Conservation (phyloP, 2,329 filamentous ascomycete species). For the Colletotrichum viniferum region DNA sequence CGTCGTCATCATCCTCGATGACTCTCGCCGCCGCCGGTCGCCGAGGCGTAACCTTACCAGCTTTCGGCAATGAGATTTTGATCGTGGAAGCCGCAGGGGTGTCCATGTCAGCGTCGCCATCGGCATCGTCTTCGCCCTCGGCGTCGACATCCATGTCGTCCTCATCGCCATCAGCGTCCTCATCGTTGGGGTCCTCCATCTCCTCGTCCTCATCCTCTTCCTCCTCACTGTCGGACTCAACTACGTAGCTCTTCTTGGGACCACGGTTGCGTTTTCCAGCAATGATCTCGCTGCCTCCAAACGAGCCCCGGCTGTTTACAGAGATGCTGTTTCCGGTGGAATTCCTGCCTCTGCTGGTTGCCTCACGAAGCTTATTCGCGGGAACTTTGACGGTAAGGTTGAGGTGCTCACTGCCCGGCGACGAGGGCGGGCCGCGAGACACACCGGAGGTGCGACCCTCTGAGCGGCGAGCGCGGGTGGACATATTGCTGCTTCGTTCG, state of each 20-base stretch:
- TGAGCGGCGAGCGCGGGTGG: conserved; percentile 53
- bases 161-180: conserved; percentile 33
- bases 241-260: conserved; percentile 64
- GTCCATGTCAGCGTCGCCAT: conserved; percentile 55
- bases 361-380: conserved; percentile 56
- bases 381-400: conserved; percentile 58
- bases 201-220: conserved; percentile 44
- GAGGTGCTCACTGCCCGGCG: conserved; percentile 49
- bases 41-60: conserved; percentile 14
- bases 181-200: conserved; percentile 34
- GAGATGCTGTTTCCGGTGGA: conserved; percentile 31
- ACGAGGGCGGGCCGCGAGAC: conserved; percentile 49
- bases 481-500: conserved; percentile 52
- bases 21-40: conserved; percentile 22
- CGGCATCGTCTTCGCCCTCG: conserved; percentile 31
- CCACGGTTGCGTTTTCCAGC: conserved; percentile 58
- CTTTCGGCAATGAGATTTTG: conserved; percentile 22
- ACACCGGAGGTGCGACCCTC: conserved; percentile 48
- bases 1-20: conserved; percentile 25
- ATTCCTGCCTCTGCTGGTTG: conserved; percentile 41
- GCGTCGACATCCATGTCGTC: conserved; percentile 42
- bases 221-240: conserved; percentile 57
- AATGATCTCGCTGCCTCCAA: conserved; percentile 51
- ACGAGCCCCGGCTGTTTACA: conserved; percentile 36
- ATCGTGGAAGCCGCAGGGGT: conserved; percentile 28